Evolutionary conservation across 139 green algal genomes (phyloP).

Genomic region (Chlamydomonas asymmetrica): DNA sequence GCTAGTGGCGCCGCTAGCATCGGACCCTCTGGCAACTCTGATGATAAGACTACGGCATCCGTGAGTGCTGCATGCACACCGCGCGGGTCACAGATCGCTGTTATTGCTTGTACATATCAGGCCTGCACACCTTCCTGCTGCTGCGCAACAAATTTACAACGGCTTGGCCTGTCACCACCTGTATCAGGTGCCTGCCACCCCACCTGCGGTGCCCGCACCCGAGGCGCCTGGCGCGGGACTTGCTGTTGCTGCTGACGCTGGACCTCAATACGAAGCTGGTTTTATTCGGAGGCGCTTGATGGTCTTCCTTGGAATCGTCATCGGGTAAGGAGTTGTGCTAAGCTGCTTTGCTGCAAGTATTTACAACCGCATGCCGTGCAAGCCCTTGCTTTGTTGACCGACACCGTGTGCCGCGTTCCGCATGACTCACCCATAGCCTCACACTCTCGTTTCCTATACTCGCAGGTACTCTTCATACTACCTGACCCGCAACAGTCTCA

Average conservation of each 20-base stretch:
- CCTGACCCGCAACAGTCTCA: slow-evolving; percentile 92
- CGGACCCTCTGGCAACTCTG: too few species aligned
- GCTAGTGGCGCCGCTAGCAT: too few species aligned
- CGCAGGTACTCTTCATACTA: slow-evolving; percentile 87
- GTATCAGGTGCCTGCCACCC: too few species aligned
- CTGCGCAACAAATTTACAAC: too few species aligned
- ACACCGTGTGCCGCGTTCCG: neutral
- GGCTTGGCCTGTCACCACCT: too few species aligned
- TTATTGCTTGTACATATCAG: too few species aligned
- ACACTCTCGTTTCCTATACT: neutral
- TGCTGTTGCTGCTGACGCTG: slow-evolving; percentile 4
- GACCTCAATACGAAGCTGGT: slow-evolving; percentile 47
- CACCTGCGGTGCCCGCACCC: too few species aligned
- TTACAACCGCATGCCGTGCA: neutral
- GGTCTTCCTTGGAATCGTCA: slow-evolving; percentile 80
- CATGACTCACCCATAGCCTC: neutral
- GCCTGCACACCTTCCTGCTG: too few species aligned
- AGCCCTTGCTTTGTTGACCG: neutral
- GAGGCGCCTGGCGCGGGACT: neutral
- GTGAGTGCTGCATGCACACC: too few species aligned
- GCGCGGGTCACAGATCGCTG: too few species aligned
- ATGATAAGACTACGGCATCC: too few species aligned
- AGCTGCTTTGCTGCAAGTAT: neutral
- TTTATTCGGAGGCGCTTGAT: slow-evolving; percentile 70
- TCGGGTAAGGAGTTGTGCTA: slow-evolving; percentile 49